Percentiles rank a stretch among this genome's conserved stretches.
Evolutionary conservation across 306 rosid species (phyloP).

Genomic region (Lathyrus aphaca): DNA sequence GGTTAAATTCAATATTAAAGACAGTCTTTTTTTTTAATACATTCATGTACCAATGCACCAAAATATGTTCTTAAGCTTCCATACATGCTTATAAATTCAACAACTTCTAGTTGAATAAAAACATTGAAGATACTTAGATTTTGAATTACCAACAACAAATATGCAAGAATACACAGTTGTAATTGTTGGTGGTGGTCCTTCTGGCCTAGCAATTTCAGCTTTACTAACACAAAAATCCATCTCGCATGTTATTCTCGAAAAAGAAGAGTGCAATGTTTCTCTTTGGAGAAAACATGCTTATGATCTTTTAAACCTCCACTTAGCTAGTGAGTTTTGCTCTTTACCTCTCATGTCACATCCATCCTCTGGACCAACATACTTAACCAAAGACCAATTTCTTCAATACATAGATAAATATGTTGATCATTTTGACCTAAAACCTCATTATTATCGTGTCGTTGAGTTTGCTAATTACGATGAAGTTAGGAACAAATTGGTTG

Average conservation of each 20-base stretch:
- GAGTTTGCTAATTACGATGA: background rate
- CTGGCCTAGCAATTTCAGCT: too few relatives aligned
- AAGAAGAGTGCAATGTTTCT: too few relatives aligned
- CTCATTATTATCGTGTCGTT: too few relatives aligned
- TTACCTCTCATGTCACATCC: constrained; percentile 46
- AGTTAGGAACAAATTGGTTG: constrained; percentile 32
- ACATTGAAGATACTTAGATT: background rate
- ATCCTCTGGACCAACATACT: constrained; percentile 12
- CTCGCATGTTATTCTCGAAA: too few relatives aligned
- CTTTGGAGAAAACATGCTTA: too few relatives aligned
- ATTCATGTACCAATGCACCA: background rate
- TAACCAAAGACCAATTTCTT: too few relatives aligned
- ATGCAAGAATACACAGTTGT: constrained; percentile 23
- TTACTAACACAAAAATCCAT: too few relatives aligned
- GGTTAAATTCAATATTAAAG: background rate
- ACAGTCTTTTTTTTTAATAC: background rate
- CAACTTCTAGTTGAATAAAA: background rate
- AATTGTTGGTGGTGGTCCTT: too few relatives aligned
- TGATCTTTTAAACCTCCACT: constrained; percentile 10
- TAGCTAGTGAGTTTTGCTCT: constrained; percentile 49
- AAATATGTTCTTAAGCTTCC: background rate
- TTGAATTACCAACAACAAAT: background rate
- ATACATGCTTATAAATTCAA: background rate
- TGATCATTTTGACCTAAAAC: too few relatives aligned
- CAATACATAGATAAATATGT: too few relatives aligned